Conservation (phyloP, 371 early-diverging fungal genomes). For the Mortierella sp. region DNA sequence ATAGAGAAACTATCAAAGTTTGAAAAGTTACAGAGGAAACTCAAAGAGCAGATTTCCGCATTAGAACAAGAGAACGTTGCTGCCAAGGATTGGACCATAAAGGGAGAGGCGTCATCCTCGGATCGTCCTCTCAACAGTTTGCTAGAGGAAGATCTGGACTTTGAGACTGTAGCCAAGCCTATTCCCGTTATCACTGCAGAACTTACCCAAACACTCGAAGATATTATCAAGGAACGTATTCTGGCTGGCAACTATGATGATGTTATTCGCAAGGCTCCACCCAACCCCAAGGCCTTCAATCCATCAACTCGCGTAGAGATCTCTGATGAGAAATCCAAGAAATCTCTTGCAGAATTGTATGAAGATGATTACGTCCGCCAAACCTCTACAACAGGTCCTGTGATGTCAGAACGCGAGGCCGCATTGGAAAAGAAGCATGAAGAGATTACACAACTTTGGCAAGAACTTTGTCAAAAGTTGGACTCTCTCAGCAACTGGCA, state of each 20-base stretch:
- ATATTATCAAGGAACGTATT: slow-evolving; percentile 94
- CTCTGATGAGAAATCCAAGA: slow-evolving; percentile 84
- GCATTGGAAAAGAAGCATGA: slow-evolving; percentile 81
- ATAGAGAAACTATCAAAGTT: slow-evolving; percentile 72
- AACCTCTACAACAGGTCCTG: slow-evolving; percentile 62
- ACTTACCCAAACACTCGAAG: slow-evolving; percentile 88
- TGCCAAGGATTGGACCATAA: slow-evolving; percentile 89
- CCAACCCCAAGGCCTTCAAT: slow-evolving; percentile 76
- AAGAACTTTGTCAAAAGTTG: slow-evolving; percentile 80
- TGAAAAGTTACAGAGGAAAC: slow-evolving; percentile 78
- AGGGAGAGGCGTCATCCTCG: slow-evolving; percentile 83
- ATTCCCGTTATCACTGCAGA: slow-evolving; percentile 96
- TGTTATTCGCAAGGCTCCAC: slow-evolving; percentile 87
- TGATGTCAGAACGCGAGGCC: slow-evolving; percentile 79
- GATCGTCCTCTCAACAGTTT: slow-evolving; percentile 93
- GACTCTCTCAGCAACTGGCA: slow-evolving; percentile 95
- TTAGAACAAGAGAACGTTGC: slow-evolving; percentile 90
- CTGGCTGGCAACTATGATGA: slow-evolving; percentile 89
- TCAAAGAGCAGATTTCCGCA: slow-evolving; percentile 78
- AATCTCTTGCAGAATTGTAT: slow-evolving; percentile 92
- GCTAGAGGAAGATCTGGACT: slow-evolving; percentile 93
- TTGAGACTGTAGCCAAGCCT: slow-evolving; percentile 81
- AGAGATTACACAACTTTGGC: slow-evolving; percentile 83
- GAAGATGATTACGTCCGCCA: slow-evolving; percentile 89
- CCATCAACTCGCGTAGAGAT: slow-evolving; percentile 86